Conservation (phyloP, 179 eudicot species). For the Beta lomatogona region DNA sequence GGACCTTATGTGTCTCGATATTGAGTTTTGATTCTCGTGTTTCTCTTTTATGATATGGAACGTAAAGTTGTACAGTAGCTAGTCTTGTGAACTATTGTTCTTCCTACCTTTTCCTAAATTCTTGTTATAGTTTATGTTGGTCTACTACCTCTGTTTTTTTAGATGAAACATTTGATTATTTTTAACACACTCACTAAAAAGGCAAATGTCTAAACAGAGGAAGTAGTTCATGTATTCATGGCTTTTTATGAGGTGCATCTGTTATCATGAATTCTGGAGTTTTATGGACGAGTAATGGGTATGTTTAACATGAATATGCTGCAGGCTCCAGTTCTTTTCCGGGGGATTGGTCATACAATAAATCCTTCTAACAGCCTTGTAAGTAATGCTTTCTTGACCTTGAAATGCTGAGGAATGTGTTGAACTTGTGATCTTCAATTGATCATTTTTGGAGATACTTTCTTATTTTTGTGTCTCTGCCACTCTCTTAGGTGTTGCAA, state of each 20-base stretch:
- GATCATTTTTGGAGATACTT: background rate
- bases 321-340: constrained; percentile 89
- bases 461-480: constrained; percentile 5
- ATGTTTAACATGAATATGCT: constrained; percentile 20
- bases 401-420: background rate
- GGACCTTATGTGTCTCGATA: background rate
- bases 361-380: constrained; percentile 77
- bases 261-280: background rate
- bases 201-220: too few species aligned
- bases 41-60: background rate
- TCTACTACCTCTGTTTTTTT: too few species aligned
- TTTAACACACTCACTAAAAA: too few species aligned
- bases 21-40: too few species aligned
- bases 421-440: background rate
- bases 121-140: too few species aligned
- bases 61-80: background rate
- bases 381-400: constrained; percentile 26
- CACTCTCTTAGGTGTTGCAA: constrained; percentile 54
- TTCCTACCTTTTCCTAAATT: background rate
- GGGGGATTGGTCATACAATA: constrained; percentile 68
- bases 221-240: too few species aligned
- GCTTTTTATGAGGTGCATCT: too few species aligned
- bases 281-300: background rate
- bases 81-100: background rate
- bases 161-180: too few species aligned